Evolutionary conservation across 306 rosid species (phyloP).

Genomic region (Gleditsia sinensis): DNA sequence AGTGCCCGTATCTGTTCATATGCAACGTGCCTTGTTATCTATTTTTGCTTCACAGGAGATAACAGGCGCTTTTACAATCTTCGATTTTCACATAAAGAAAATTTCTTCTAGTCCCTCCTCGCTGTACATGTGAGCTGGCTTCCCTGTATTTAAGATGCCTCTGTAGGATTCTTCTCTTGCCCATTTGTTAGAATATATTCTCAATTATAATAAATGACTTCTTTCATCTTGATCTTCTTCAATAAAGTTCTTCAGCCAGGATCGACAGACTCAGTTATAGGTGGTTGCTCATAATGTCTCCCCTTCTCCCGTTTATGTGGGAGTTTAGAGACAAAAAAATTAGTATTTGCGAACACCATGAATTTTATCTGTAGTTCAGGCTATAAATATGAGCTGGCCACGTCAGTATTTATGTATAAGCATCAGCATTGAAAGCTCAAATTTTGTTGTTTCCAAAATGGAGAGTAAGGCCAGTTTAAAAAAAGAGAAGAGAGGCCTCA

Average conservation of each 20-base stretch:
- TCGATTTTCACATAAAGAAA: background rate
- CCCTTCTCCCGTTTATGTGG: too few relatives aligned
- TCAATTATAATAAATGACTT: background rate
- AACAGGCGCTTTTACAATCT: slow-evolving; percentile 41
- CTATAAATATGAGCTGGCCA: too few relatives aligned
- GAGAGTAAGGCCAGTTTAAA: too few relatives aligned
- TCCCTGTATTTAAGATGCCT: slow-evolving; percentile 16
- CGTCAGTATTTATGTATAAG: too few relatives aligned
- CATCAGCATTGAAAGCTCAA: too few relatives aligned
- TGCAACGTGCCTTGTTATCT: slow-evolving; percentile 62
- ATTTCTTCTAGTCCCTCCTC: slow-evolving; percentile 12
- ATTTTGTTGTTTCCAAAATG: too few relatives aligned
- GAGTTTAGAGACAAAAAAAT: too few relatives aligned
- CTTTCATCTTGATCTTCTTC: background rate
- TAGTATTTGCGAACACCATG: too few relatives aligned
- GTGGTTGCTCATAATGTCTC: too few relatives aligned
- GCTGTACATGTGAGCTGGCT: slow-evolving; percentile 33
- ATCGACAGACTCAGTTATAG: too few relatives aligned
- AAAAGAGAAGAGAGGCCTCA: too few relatives aligned
- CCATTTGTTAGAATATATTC: slow-evolving; percentile 15
- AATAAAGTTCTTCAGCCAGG: slow-evolving; percentile 3
- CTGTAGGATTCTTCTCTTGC: slow-evolving; percentile 12
- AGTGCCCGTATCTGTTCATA: slow-evolving; percentile 42
- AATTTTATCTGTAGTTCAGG: too few relatives aligned
- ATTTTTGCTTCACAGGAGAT: slow-evolving; percentile 69